Evolutionary conservation across 169 alveolate genomes (phyloP), one percentile per base, ranked within the genome.

Genomic region (Plasmodium cynomolgi): DNA sequence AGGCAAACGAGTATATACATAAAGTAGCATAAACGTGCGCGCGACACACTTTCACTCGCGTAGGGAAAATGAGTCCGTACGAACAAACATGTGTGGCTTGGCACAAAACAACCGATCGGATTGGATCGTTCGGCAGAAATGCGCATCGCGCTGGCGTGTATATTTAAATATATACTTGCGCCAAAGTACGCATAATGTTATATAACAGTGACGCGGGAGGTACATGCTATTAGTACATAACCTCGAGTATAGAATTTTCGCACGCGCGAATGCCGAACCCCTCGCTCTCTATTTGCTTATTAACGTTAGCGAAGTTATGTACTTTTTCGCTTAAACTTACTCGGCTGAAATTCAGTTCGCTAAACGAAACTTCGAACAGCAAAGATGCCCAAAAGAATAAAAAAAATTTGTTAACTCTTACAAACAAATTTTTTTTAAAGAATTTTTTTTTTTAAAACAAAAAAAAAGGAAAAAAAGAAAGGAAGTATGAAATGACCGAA

Each of bases 271-370:
- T 47, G 58, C 11, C 5, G n/a, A 11, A 47, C 58, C 17, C 20
- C 58, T 47, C n/a, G 58, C 58, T 47, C 58, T 47, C 75, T 62
- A 62, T 62, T n/a, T 62, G 33, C 15, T 62, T 62, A n/a, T 62
- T 62, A 15, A 56, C 15, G 37, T 20, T 62, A 7, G 75, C 75
- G 33, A n/a, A 62, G 33, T 62, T 62, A 62, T 62, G 15, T 62
- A 62, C 75, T 62, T 62, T 62, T 62, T 62, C 75, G 33, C 15
- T 62, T 62, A 62, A 62, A 62, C 75, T 62, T 62, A 62, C 75
- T 62, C 17, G 75, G 33, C 8, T 26, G 75, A 62, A 62, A 62
- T 62, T 23, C 15, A 62, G 75, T 62, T 62, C 17, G 1, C 75
- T 62, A 62, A 62, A 62, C 37, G 75, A 62, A 62, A n/a, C 2